Base-by-base conservation (phyloP, 2,329 filamentous ascomycete species). In the Davidsoniella neocaledoniae region DNA sequence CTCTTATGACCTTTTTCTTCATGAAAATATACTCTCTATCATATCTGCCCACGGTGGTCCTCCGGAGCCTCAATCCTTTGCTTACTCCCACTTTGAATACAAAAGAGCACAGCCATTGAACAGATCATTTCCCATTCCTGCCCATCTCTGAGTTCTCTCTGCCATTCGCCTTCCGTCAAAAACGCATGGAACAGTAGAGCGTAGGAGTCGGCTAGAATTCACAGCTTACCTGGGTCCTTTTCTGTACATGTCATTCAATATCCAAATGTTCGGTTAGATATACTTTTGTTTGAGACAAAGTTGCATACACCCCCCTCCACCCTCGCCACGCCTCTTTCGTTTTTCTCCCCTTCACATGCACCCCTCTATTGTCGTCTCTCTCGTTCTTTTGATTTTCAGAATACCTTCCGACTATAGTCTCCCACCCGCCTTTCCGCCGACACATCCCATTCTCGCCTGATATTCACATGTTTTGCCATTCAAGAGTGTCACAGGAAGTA, bases 361-460 rank as follows among this genome's bases (percentile, higher is more conserved):
- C 42, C 25, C 42, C n/a, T 44, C 42, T 33, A 44, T 9, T 16
- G 2, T 26, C 14, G 29, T 16, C 19, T 23, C 17, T 9, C 10
- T 44, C 42, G 12, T 23, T 23, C 21, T 12, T 14, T 9, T 14
- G 3, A 5, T 25, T 43, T 8, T 43, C 23, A 43, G 3, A 25
- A 25, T 14, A 6, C 26, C n/a, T 16, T 5, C 12, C 5, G 6
- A 37, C 12, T 10, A 19, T 4, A 23, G 8, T 5, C 29, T 29
- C 14, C 14, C 46, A 48, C 25, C n/a, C 39, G 46, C 39, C 40
- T n/a, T 21, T 43, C 23, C 25, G 21, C 39, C 25, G 8, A 43
- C 46, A 33, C 29, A 43, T 33, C 38, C 46, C 39, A 49, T 29
- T 7, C 23, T 49, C 39, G 29, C 38, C 39, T 49, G 46, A 49